phyloP scores from a whole-genome alignment of 2,329 filamentous ascomycete genomes.

The Penicillium sclerotigenum region DNA sequence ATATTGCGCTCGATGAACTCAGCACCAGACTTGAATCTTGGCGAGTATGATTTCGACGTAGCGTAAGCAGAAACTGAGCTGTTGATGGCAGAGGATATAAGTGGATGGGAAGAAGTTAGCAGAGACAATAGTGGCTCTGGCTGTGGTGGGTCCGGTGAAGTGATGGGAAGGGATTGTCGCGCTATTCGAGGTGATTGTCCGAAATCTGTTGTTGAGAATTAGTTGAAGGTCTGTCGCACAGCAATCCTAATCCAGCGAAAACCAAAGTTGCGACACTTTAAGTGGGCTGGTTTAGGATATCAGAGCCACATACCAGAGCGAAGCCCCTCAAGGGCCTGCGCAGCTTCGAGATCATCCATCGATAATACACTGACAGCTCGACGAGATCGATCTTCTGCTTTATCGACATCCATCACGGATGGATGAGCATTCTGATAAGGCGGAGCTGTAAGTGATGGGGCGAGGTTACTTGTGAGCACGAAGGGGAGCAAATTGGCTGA shows the following conservation, averaged over 20 bases:
- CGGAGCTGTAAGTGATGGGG: slow-evolving; percentile 5
- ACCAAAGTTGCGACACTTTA: not conserved
- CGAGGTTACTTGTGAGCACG: slow-evolving; percentile 8
- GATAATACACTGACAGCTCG: slow-evolving; percentile 48
- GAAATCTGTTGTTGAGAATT: slow-evolving; percentile 53
- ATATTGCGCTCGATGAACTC: slow-evolving; percentile 89
- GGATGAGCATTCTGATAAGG: slow-evolving; percentile 28
- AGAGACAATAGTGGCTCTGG: slow-evolving; percentile 81
- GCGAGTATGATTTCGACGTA: slow-evolving; percentile 84
- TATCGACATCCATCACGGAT: slow-evolving; percentile 35
- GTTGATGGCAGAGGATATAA: slow-evolving; percentile 80
- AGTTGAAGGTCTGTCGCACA: slow-evolving; percentile 3
- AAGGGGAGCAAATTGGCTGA: slow-evolving; percentile 9
- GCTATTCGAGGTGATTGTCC: slow-evolving; percentile 60
- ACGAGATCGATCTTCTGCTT: slow-evolving; percentile 39
- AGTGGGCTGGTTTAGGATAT: not conserved
- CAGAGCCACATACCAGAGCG: slow-evolving; percentile 59
- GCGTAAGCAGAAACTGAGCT: slow-evolving; percentile 82
- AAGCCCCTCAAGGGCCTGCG: slow-evolving; percentile 71
- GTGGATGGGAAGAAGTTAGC: slow-evolving; percentile 81
- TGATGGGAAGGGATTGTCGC: slow-evolving; percentile 32
- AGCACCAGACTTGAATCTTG: slow-evolving; percentile 81
- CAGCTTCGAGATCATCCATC: slow-evolving; percentile 57
- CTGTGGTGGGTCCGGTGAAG: slow-evolving; percentile 45
- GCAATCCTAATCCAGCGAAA: not conserved